A percentile compares a stretch with the other conserved stretches of the same genome.
Evolutionary conservation across 139 green algal species (phyloP).

Genomic region (Tetradesmus obliquus): DNA sequence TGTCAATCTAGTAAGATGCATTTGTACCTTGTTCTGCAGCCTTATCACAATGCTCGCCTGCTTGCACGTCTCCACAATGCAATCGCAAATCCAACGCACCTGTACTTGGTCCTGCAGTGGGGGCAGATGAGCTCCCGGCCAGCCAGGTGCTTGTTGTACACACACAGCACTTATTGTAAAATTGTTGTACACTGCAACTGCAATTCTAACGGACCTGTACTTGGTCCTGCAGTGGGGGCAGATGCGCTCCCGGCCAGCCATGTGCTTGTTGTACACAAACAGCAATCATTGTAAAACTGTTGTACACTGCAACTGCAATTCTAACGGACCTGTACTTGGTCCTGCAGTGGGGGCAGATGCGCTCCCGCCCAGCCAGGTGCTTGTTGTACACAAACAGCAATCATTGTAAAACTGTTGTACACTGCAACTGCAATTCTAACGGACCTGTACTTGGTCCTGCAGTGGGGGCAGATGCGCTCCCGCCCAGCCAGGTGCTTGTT

Average conservation of each 20-base stretch:
- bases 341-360: background rate
- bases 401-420: too few relatives aligned
- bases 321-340: background rate
- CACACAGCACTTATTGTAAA: background rate
- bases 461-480: background rate
- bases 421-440: too few relatives aligned
- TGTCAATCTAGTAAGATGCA: background rate
- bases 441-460: slow-evolving; percentile 22
- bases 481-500: background rate
- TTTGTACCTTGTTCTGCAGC: background rate
- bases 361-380: background rate
- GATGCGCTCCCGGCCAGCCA: background rate
- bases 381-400: slow-evolving; percentile 4
- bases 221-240: background rate
- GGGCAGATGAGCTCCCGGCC: background rate
- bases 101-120: slow-evolving; percentile 3
- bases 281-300: too few relatives aligned
- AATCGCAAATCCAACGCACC: background rate
- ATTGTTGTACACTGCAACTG: too few relatives aligned
- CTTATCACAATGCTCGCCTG: background rate
- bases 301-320: too few relatives aligned
- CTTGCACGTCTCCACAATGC: too few relatives aligned
- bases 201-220: background rate
- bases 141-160: background rate
- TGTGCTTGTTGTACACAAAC: background rate